These are phyloP conservation scores for Cenococcum geophilum DNA, from an alignment of 495 filamentous ascomycete species.

Conservation along the genomic window DNA sequence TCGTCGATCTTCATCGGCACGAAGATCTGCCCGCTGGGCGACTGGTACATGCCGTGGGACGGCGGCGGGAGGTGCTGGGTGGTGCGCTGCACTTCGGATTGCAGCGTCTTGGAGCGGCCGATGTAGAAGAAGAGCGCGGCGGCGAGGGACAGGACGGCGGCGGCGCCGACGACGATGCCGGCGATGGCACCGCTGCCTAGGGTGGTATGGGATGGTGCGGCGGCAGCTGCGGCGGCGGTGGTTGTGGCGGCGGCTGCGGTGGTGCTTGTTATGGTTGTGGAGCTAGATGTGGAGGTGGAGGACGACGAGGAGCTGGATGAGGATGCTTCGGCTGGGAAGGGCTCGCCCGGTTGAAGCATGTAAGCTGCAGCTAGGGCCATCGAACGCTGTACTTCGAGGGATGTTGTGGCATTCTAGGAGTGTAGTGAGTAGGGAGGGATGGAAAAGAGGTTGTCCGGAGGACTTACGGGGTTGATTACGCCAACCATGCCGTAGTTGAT, in stretches of 20 bases:
- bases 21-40: neutral
- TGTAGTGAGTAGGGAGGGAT: neutral
- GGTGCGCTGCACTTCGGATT: slow-evolving; percentile 15
- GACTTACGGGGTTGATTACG: slow-evolving; percentile 42
- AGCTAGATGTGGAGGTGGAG: slow-evolving; percentile 7
- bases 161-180: slow-evolving; percentile 44
- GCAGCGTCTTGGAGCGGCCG: slow-evolving; percentile 27
- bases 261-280: slow-evolving; percentile 9
- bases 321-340: slow-evolving; percentile 33
- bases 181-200: slow-evolving; percentile 44
- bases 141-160: slow-evolving; percentile 35
- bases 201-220: neutral
- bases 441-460: neutral
- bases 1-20: neutral
- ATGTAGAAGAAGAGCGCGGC: slow-evolving; percentile 43
- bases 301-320: slow-evolving; percentile 8
- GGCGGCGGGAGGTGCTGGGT: neutral
- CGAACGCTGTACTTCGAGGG: slow-evolving; percentile 31
- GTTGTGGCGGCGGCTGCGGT: slow-evolving; percentile 18
- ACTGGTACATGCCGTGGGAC: neutral
- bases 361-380: slow-evolving; percentile 33
- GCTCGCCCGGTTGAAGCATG: slow-evolving; percentile 42
- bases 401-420: slow-evolving; percentile 27
- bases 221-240: slow-evolving; percentile 8
- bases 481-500: slow-evolving; percentile 43